Percentiles rank a stretch among this genome's conserved stretches.
Evolutionary conservation across 768 basidiomycete genomes (phyloP).

Genomic region (Phylloporus sp.): DNA sequence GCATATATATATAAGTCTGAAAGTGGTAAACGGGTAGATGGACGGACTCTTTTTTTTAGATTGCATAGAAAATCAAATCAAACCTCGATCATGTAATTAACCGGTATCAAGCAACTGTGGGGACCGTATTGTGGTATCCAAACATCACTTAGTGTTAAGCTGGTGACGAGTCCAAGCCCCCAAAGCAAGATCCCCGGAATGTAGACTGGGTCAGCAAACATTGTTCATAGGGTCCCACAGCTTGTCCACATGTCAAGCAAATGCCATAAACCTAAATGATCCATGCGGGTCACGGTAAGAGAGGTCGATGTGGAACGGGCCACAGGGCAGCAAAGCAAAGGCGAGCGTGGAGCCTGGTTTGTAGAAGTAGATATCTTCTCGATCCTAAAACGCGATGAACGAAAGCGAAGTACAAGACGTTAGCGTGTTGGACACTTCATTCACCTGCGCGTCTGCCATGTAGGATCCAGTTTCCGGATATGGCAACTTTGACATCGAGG

Average conservation of each 20-base stretch:
- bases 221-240: neutral
- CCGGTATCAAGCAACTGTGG: neutral
- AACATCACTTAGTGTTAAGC: too few relatives aligned
- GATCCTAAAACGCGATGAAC: neutral
- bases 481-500: slow-evolving; percentile 11
- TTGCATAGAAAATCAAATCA: slow-evolving; percentile 11
- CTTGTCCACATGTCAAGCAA: neutral
- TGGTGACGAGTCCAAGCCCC: too few relatives aligned
- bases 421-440: neutral
- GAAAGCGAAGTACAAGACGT: neutral
- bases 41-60: slow-evolving; percentile 7
- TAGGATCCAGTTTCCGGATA: neutral
- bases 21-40: slow-evolving; percentile 4
- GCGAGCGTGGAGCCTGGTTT: too few relatives aligned
- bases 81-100: slow-evolving; percentile 13
- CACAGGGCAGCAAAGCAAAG: too few relatives aligned
- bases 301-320: too few relatives aligned
- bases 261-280: neutral
- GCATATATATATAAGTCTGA: neutral
- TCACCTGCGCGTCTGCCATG: neutral
- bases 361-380: too few relatives aligned
- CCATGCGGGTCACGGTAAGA: neutral
- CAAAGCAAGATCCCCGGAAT: too few relatives aligned
- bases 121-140: neutral
- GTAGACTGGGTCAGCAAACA: too few relatives aligned